A percentile compares a stretch with the other conserved stretches of the same genome.
Evolutionary conservation across 2,329 filamentous ascomycete species (phyloP).

Genomic region (Monilinia vaccinii-corymbosi): DNA sequence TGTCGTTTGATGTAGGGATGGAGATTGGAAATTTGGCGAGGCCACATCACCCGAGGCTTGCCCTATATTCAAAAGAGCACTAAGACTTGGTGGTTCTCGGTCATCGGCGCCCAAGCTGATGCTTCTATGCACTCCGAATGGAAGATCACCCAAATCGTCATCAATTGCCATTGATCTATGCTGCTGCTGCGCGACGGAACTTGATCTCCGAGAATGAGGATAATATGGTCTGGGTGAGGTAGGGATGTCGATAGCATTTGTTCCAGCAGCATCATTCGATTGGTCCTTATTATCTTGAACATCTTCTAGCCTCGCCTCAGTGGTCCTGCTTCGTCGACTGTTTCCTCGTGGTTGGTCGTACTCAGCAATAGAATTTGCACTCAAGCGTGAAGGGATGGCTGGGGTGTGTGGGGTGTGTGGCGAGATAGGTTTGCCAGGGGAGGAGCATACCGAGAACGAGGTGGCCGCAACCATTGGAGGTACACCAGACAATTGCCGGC

Average conservation of each 20-base stretch:
- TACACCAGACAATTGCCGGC: constrained; percentile 49
- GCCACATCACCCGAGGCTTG: constrained; percentile 33
- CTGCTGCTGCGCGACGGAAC: constrained; percentile 59
- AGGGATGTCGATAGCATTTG: constrained; percentile 64
- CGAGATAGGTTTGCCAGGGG: constrained; percentile 81
- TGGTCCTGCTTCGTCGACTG: constrained; percentile 17
- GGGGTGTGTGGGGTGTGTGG: constrained; percentile 89
- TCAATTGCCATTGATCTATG: constrained; percentile 45
- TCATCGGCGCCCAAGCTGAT: constrained; percentile 59
- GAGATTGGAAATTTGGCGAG: constrained; percentile 22
- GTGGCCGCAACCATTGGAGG: constrained; percentile 61
- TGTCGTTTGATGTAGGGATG: constrained; percentile 28
- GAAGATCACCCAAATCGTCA: constrained; percentile 49
- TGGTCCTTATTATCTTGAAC: constrained; percentile 20
- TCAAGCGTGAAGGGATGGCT: constrained; percentile 85
- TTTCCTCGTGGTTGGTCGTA: constrained; percentile 36
- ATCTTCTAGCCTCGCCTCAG: constrained; percentile 21
- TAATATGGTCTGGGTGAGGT: constrained; percentile 53
- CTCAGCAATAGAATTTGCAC: constrained; percentile 77
- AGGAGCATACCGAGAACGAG: constrained; percentile 76
- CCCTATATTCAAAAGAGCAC: constrained; percentile 45
- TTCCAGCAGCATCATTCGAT: constrained; percentile 43
- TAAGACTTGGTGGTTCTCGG: constrained; percentile 55
- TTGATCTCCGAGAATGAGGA: constrained; percentile 51
- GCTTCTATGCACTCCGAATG: constrained; percentile 54